A percentile compares a stretch with the other conserved stretches of the same genome.
Evolutionary conservation across 2,329 filamentous ascomycete genomes (phyloP).

Genomic region (Coniochaeta pulveracea): DNA sequence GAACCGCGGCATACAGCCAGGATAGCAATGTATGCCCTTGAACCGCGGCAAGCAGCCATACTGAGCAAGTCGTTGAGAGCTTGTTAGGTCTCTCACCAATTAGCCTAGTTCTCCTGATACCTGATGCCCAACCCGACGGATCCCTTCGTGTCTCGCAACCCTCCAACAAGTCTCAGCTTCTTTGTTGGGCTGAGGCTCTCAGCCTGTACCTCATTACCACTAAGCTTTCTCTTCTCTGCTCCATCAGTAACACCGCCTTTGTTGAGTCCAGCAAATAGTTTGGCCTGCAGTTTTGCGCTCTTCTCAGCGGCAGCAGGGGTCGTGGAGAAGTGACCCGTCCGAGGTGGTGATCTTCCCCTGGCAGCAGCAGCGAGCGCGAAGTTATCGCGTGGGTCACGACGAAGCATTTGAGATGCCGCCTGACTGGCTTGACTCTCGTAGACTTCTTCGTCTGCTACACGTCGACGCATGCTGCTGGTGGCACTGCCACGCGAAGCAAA

Average conservation of each 20-base stretch:
- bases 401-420: conserved; percentile 64
- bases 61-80: too few relatives aligned
- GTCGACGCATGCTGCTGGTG: conserved; percentile 11
- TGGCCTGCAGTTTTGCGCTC: conserved; percentile 37
- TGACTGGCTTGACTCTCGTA: conserved; percentile 69
- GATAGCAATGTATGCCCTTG: too few relatives aligned
- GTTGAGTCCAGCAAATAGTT: conserved; percentile 32
- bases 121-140: conserved; percentile 42
- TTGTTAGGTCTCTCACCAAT: too few relatives aligned
- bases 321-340: background rate
- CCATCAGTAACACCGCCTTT: conserved; percentile 20
- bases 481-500: conserved; percentile 15
- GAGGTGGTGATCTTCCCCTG: too few relatives aligned
- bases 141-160: conserved; percentile 19
- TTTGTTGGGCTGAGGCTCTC: conserved; percentile 46
- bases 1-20: too few relatives aligned
- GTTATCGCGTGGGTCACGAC: conserved; percentile 42
- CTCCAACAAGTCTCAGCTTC: conserved; percentile 32
- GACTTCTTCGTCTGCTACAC: conserved; percentile 40
- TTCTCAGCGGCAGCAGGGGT: conserved; percentile 27
- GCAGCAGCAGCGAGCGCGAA: conserved; percentile 36
- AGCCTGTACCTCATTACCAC: conserved; percentile 21
- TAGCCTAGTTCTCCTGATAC: too few relatives aligned
- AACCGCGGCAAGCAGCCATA: too few relatives aligned
- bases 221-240: conserved; percentile 40